Percentiles rank a stretch among this genome's conserved stretches.
Conservation (phyloP, 495 filamentous ascomycete genomes). For the Pseudevernia furfuracea region DNA sequence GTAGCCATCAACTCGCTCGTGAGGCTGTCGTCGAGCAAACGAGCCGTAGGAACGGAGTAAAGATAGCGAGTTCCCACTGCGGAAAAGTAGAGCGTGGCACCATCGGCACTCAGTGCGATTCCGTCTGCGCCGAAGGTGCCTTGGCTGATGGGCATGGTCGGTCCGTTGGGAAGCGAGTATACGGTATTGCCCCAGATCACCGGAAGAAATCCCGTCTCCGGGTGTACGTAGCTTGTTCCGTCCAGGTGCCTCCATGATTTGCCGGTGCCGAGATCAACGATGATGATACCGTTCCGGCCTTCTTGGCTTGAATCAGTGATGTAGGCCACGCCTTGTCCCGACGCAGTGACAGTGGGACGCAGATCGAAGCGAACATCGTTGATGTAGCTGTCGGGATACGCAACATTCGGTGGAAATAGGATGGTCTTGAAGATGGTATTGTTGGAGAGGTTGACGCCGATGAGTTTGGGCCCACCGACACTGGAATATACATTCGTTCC, state of each 20-base stretch:
- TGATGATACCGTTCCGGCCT: slow-evolving; percentile 40
- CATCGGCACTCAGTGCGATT: slow-evolving; percentile 35
- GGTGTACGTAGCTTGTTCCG: slow-evolving; percentile 29
- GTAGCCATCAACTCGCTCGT: slow-evolving; percentile 29
- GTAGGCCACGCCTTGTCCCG: slow-evolving; percentile 38
- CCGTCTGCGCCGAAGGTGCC: slow-evolving; percentile 35
- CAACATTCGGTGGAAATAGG: slow-evolving; percentile 37
- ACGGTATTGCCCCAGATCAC: slow-evolving; percentile 38
- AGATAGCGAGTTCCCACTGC: slow-evolving; percentile 29
- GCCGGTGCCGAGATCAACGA: slow-evolving; percentile 40
- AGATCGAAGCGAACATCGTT: slow-evolving; percentile 45
- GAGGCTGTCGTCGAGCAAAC: slow-evolving; percentile 24
- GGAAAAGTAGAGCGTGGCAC: slow-evolving; percentile 32
- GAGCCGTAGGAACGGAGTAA: slow-evolving; percentile 33
- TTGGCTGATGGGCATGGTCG: slow-evolving; percentile 26
- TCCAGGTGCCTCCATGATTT: slow-evolving; percentile 41
- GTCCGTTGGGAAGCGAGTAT: slow-evolving; percentile 26
- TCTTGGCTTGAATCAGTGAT: slow-evolving; percentile 40
- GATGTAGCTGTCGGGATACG: slow-evolving; percentile 37
- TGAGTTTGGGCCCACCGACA: slow-evolving; percentile 39
- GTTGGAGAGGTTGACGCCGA: slow-evolving; percentile 35
- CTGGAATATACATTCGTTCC: slow-evolving; percentile 33
- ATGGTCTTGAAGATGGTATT: slow-evolving; percentile 40
- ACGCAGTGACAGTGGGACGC: slow-evolving; percentile 27
- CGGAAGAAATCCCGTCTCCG: slow-evolving; percentile 34